Evolutionary conservation across 352 stramenopile genomes (phyloP), one percentile per base, ranked within the genome.

Genomic region (Globisporangium sylvaticum): DNA sequence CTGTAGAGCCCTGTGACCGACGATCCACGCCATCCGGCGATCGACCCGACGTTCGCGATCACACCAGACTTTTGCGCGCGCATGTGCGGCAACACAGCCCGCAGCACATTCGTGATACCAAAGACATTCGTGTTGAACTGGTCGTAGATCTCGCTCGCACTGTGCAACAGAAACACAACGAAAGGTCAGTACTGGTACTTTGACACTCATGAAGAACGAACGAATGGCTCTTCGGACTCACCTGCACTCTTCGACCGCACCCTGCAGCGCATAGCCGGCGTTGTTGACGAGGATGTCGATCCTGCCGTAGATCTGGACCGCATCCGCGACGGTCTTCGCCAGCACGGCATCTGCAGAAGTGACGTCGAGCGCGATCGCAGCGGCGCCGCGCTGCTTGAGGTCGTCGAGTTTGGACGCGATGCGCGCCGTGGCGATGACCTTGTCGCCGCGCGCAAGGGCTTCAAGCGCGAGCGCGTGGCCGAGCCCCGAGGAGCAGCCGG

Each of bases 201-300:
- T 42, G 20, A 53, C 7, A 53, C 15, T 7, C 8, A 59, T 3
- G 27, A 44, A 42, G 5, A 25, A 37, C 4, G 20, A 15, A 15
- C 2, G 20, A 14, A 12, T 15, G 12, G 1, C 27, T 42, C 27
- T n/a, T 27, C 29, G 42, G 24, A 52, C 50, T 4, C 24, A 66
- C 61, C 70, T 72, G 58, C 73, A 80, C 63, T 83, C 79, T 62
- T 87, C 79, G 31, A 87, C 74, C 0, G 77, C 75, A 9, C 77
- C 79, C 20, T 76, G 69, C 10, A 81, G 73, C 53, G 77, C 55
- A 52, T 83, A 83, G 7, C 71, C 75, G 9, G 77, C 77, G 54
- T 87, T 83, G 68, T 84, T 84, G 18, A 87, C 76, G 22, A 87
- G 64, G 55, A 85, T 75, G 62, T 87, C 76, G 64, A 87, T 82